Base-by-base conservation (phyloP, 2,329 filamentous ascomycete genomes). In the Claviceps paspali region DNA sequence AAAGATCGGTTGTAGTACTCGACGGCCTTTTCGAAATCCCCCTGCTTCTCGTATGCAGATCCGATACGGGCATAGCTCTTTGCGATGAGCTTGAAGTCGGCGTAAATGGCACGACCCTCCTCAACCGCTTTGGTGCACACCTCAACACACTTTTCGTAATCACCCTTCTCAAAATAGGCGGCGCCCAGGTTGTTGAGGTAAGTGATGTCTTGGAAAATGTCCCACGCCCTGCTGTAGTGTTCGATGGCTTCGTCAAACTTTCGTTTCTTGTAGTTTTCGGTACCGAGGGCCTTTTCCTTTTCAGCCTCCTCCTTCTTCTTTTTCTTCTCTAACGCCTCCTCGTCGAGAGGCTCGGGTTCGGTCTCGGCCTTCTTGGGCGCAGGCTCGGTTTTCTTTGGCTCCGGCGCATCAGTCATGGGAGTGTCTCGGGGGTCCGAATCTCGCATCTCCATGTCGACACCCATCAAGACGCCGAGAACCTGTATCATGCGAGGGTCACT, bases 31-130 rank as follows among this genome's bases (percentile, higher is more conserved):
- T 71, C 59, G 9, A 91, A 65, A 49, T 96, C 81, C 47, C 82
- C 84, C 55, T 80, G 63, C 65, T 86, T 94, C 69, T 98, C 91
- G 57, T 96, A 86, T 0, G 88, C 78, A n/a, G 78, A 74, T 45
- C 91, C 91, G 48, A 98, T 93, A 49, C 91, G 85, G 28, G 87
- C 86, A 52, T 91, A 95, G n/a, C 88, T 83, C 76, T 95, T 96
- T 55, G 92, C 87, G 47, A 98, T 88, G 53, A 87, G 72, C 75
- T 98, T 98, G 70, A 96, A 98, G 64, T 98, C 91, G 45, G 91
- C 87, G 39, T 86, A 81, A 49, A 92, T 77, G 50, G 81, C 73
- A 41, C 91, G 84, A 39, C 91, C 91, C 59, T 96, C 82, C 48
- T 92, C 81, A 38, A 94, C 73, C 9, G 92, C 91, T 63, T 85